Evolutionary conservation across 345 rosid species (phyloP).

Genomic region (Firmiana major): DNA sequence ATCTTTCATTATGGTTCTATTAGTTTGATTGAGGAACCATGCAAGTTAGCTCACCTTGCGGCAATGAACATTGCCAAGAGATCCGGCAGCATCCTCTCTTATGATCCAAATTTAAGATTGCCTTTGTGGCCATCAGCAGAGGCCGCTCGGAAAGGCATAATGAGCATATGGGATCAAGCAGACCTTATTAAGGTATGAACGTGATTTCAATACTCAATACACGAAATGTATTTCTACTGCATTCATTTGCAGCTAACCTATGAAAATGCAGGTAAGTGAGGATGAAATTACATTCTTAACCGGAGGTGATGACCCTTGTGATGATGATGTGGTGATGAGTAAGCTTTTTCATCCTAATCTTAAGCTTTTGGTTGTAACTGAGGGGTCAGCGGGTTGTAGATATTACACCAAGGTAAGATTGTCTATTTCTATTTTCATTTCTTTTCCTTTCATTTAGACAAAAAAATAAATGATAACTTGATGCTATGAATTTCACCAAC

Average conservation of each 20-base stretch:
- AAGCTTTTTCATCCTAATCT: slow-evolving; percentile 76
- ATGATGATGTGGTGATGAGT: slow-evolving; percentile 59
- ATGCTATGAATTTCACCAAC: neutral
- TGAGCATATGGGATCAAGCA: slow-evolving; percentile 89
- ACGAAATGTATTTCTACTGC: neutral
- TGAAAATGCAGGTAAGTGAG: slow-evolving; percentile 63
- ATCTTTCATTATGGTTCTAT: slow-evolving; percentile 97
- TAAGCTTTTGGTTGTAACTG: slow-evolving; percentile 84
- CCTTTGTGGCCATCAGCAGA: slow-evolving; percentile 89
- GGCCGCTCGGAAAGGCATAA: slow-evolving; percentile 75
- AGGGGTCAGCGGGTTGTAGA: slow-evolving; percentile 90
- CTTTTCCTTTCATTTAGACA: too few relatives aligned
- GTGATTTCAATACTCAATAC: neutral
- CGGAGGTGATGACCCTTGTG: slow-evolving; percentile 57
- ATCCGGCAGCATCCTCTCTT: slow-evolving; percentile 80
- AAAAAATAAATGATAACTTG: neutral
- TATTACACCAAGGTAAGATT: slow-evolving; percentile 77
- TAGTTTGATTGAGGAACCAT: slow-evolving; percentile 92
- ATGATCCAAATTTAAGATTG: slow-evolving; percentile 91
- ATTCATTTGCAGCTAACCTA: neutral
- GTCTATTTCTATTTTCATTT: neutral
- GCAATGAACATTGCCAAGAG: slow-evolving; percentile 78
- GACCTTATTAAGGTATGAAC: slow-evolving; percentile 76
- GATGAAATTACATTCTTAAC: slow-evolving; percentile 86
- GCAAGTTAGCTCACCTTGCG: slow-evolving; percentile 89